phyloP scores from a whole-genome alignment of 441 rosid species.

The Omphalea diandra region DNA sequence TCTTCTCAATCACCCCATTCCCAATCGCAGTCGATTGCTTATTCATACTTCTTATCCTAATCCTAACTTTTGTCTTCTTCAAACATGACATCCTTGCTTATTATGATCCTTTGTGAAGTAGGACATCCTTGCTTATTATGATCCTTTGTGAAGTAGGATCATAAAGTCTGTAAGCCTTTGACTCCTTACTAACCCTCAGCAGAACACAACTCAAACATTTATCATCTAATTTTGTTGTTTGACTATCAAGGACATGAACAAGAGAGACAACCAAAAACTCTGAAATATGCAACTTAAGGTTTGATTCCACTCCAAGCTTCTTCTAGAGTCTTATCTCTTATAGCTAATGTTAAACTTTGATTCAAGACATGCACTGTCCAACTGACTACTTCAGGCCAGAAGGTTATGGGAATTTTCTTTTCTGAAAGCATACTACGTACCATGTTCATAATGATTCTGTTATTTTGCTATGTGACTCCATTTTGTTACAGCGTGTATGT shows the following conservation, averaged over 20 bases:
- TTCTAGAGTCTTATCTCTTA: too few relatives aligned
- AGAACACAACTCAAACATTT: too few relatives aligned
- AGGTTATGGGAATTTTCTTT: not conserved
- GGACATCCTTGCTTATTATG: not conserved
- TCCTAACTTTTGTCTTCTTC: not conserved
- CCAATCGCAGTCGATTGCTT: too few relatives aligned
- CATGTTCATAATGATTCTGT: not conserved
- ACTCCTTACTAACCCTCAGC: too few relatives aligned
- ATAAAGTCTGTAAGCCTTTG: too few relatives aligned
- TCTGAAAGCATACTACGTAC: not conserved
- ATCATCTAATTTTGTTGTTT: too few relatives aligned
- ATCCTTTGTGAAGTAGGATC: too few relatives aligned
- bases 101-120: not conserved
- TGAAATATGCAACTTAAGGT: too few relatives aligned
- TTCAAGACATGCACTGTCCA: not conserved
- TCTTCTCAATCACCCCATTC: not conserved
- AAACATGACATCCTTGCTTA: not conserved
- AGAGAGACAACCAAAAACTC: too few relatives aligned
- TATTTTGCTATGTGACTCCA: not conserved
- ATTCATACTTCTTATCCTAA: not conserved
- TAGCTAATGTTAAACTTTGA: not conserved
- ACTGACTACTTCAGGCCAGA: slow-evolving; percentile 4
- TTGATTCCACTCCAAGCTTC: too few relatives aligned
- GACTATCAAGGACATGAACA: too few relatives aligned
- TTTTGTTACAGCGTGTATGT: not conserved